phyloP scores from a whole-genome alignment of 495 filamentous ascomycete species.

The Penicillium canescens region DNA sequence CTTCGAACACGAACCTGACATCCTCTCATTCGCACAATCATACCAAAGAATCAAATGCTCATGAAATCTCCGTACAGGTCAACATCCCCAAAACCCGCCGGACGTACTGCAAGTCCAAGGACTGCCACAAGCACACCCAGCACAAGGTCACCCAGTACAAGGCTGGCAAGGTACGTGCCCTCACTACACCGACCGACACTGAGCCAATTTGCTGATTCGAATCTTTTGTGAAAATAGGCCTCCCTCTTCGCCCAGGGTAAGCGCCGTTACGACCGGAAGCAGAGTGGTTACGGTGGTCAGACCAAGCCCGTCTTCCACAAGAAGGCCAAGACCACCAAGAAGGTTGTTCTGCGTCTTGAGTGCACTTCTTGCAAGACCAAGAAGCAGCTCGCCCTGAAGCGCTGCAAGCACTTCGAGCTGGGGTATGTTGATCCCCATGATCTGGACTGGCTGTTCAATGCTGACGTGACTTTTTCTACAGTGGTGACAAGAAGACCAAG shows the following conservation, averaged over 20 bases:
- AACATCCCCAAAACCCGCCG: constrained; percentile 89
- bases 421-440: constrained; percentile 64
- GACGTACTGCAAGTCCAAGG: constrained; percentile 93
- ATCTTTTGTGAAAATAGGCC: constrained; percentile 53
- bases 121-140: constrained; percentile 91
- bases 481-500: constrained; percentile 99
- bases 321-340: constrained; percentile 99
- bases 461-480: constrained; percentile 44
- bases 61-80: constrained; percentile 54
- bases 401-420: constrained; percentile 99
- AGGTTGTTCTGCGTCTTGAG: constrained; percentile 97
- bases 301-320: constrained; percentile 99
- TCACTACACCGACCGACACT: constrained; percentile 5
- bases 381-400: constrained; percentile 96
- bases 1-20: constrained; percentile 3
- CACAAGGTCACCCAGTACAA: constrained; percentile 98
- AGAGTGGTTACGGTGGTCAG: constrained; percentile 99
- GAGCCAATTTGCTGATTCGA: constrained; percentile 25
- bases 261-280: constrained; percentile 99
- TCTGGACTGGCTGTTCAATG: not conserved
- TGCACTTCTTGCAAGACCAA: constrained; percentile 97
- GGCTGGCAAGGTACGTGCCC: constrained; percentile 71
- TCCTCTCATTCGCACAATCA: constrained; percentile 2
- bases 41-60: constrained; percentile 23
- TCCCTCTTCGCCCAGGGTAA: constrained; percentile 97